phyloP scores from a whole-genome alignment of 768 basidiomycete genomes.

The Leccinellum rugosiceps region DNA sequence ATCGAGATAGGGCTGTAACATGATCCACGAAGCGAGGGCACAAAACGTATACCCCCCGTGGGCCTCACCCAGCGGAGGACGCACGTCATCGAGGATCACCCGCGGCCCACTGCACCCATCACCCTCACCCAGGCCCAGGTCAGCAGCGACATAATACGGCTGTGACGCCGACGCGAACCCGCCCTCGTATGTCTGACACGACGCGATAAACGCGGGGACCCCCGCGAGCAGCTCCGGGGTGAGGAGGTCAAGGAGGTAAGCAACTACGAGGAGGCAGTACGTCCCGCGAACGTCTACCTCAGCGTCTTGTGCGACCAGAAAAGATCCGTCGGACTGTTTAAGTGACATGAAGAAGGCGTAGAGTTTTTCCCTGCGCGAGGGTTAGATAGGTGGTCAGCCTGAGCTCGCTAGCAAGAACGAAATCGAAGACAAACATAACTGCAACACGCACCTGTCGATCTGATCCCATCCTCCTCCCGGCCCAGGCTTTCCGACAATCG shows the following conservation, averaged over 20 bases:
- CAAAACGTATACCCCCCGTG: slow-evolving; percentile 99
- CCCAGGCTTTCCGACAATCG: slow-evolving; percentile 75
- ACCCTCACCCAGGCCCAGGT: background rate
- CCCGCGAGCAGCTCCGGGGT: slow-evolving; percentile 83
- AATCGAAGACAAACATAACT: background rate
- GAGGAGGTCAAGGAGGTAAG: slow-evolving; percentile 78
- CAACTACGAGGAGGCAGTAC: slow-evolving; percentile 86
- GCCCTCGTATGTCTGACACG: slow-evolving; percentile 97
- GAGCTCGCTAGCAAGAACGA: background rate
- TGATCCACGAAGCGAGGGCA: slow-evolving; percentile 78
- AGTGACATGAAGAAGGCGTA: slow-evolving; percentile 90
- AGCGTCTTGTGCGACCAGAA: slow-evolving; percentile 79
- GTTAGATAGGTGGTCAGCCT: background rate
- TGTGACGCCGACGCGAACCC: slow-evolving; percentile 84
- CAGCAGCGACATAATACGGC: slow-evolving; percentile 48
- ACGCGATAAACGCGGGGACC: slow-evolving; percentile 75
- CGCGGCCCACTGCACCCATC: background rate
- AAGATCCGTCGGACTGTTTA: slow-evolving; percentile 92
- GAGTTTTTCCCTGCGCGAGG: slow-evolving; percentile 49
- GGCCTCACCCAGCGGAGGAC: slow-evolving; percentile 88
- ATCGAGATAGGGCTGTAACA: slow-evolving; percentile 59
- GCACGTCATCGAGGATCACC: slow-evolving; percentile 40
- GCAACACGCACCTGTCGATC: slow-evolving; percentile 65
- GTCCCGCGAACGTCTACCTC: slow-evolving; percentile 97
- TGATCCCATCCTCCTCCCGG: slow-evolving; percentile 80